A percentile compares a stretch with the other conserved stretches of the same genome.
These are phyloP conservation scores for Raphanus raphanistrum DNA, from an alignment of 345 rosid genomes.

Conservation along the genomic window DNA sequence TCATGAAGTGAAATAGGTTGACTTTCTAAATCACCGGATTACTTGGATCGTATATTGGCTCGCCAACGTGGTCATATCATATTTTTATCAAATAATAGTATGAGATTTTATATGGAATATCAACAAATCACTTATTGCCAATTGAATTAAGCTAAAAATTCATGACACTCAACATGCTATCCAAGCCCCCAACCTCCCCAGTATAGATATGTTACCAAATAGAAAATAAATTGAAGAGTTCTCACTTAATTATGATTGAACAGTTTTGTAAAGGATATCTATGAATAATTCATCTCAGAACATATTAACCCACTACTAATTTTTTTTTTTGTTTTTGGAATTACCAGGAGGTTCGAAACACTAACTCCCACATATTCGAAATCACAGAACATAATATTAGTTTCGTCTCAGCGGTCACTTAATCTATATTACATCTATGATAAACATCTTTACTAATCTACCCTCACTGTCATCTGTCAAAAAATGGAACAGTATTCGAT, in stretches of 20 bases:
- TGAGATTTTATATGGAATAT: not conserved
- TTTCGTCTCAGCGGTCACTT: too few relatives aligned
- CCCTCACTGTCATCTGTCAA: not conserved
- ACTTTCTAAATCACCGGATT: not conserved
- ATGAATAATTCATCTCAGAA: not conserved
- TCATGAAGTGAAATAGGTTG: conserved; percentile 11
- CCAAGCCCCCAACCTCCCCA: not conserved
- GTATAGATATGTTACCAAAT: not conserved
- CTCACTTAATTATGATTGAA: not conserved
- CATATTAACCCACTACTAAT: not conserved
- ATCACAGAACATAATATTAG: too few relatives aligned
- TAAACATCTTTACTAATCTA: not conserved
- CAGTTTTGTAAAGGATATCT: not conserved
- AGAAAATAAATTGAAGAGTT: not conserved
- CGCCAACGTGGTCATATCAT: not conserved
- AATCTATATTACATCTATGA: not conserved
- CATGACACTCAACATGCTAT: not conserved
- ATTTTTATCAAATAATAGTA: not conserved
- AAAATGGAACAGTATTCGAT: not conserved
- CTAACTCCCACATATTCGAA: too few relatives aligned
- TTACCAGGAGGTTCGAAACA: too few relatives aligned
- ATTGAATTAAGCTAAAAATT: not conserved
- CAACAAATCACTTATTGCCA: not conserved
- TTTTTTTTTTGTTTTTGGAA: too few relatives aligned
- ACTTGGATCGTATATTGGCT: not conserved